phyloP scores from a whole-genome alignment of 1,139 yeast genomes.

The Candida sp. region DNA sequence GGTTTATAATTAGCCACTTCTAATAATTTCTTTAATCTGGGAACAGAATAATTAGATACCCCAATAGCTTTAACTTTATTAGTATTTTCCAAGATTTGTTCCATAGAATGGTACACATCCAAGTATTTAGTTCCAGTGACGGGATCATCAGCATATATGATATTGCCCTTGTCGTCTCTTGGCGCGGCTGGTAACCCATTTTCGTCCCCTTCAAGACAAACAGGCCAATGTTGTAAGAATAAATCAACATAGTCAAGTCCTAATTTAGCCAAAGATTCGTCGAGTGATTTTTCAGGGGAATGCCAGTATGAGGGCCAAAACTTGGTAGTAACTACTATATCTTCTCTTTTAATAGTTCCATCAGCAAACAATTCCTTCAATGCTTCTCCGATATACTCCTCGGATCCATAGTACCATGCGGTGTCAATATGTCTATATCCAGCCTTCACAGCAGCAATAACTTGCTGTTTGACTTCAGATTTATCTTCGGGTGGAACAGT shows the following conservation, averaged over 20 bases:
- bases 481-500: constrained; percentile 34
- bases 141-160: constrained; percentile 40
- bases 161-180: constrained; percentile 35
- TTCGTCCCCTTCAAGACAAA: constrained; percentile 33
- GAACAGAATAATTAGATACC: constrained; percentile 30
- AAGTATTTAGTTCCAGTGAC: constrained; percentile 35
- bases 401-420: constrained; percentile 50
- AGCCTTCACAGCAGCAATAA: constrained; percentile 36
- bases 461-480: constrained; percentile 31
- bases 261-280: constrained; percentile 30
- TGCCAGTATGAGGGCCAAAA: constrained; percentile 49
- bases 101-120: constrained; percentile 46
- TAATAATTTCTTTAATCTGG: constrained; percentile 22
- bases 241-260: constrained; percentile 59
- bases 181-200: constrained; percentile 37
- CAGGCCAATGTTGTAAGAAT: constrained; percentile 63
- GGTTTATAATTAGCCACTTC: constrained; percentile 26
- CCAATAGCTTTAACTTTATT: constrained; percentile 29
- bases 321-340: constrained; percentile 57
- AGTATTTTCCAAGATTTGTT: constrained; percentile 33
- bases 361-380: constrained; percentile 44
- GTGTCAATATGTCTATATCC: constrained; percentile 42
- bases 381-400: constrained; percentile 48
- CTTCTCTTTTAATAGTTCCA: constrained; percentile 52
- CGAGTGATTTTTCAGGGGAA: constrained; percentile 35